Percentiles rank a stretch among this genome's conserved stretches.
These are phyloP conservation scores for Colletotrichum graminicola DNA, from an alignment of 2,329 filamentous ascomycete genomes.

Conservation along the genomic window DNA sequence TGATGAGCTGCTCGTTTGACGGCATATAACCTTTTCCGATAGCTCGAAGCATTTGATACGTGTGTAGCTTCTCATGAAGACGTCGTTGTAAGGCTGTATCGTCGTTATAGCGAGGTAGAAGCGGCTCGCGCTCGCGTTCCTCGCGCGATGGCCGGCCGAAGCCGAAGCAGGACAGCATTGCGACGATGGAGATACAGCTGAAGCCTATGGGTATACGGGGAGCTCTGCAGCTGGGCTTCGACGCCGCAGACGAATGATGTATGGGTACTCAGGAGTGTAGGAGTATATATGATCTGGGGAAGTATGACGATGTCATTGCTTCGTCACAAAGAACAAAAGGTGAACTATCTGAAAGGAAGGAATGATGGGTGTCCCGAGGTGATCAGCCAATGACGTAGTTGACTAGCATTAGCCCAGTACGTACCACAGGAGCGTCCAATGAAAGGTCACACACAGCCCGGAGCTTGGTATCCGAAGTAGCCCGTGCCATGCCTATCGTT, in stretches of 20 bases:
- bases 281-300: not conserved
- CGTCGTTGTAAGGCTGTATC: constrained; percentile 82
- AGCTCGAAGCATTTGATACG: constrained; percentile 91
- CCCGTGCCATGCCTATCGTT: not conserved
- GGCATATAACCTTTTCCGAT: constrained; percentile 90
- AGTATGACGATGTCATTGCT: constrained; percentile 18
- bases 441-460: not conserved
- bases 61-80: constrained; percentile 90
- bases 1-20: constrained; percentile 85
- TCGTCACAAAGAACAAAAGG: not conserved
- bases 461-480: not conserved
- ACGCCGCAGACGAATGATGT: not conserved
- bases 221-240: too few species aligned
- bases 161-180: constrained; percentile 75
- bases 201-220: too few species aligned
- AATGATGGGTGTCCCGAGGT: constrained; percentile 6
- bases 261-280: too few species aligned
- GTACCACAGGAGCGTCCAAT: not conserved
- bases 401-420: not conserved
- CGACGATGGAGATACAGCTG: not conserved
- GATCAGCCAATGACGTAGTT: constrained; percentile 31
- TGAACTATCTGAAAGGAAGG: not conserved
- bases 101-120: constrained; percentile 86
- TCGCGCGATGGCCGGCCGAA: constrained; percentile 59
- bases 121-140: constrained; percentile 77